These are phyloP conservation scores for Actinomortierella wolfii DNA, from an alignment of 371 early-diverging fungal genomes.

Conservation along the genomic window DNA sequence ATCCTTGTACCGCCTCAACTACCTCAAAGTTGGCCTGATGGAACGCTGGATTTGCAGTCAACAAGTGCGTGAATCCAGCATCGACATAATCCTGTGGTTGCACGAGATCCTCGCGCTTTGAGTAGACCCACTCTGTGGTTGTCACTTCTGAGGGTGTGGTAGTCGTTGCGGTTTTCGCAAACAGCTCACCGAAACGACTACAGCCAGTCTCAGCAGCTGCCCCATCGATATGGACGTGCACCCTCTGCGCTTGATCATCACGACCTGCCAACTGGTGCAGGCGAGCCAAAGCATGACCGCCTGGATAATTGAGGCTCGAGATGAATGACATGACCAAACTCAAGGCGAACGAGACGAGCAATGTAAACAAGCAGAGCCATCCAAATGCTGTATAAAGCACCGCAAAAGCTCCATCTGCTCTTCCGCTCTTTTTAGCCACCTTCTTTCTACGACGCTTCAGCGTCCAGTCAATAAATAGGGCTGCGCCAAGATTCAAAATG, in stretches of 20 bases:
- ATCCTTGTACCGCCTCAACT: slow-evolving; percentile 53
- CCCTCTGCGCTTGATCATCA: slow-evolving; percentile 16
- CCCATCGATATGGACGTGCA: slow-evolving; percentile 78
- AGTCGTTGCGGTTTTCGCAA: neutral
- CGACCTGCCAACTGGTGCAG: slow-evolving; percentile 60
- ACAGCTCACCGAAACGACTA: slow-evolving; percentile 73
- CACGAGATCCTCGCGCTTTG: slow-evolving; percentile 65
- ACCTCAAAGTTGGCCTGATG: slow-evolving; percentile 46
- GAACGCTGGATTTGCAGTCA: slow-evolving; percentile 58
- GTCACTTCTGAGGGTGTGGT: slow-evolving; percentile 52
- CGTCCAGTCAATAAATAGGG: slow-evolving; percentile 22
- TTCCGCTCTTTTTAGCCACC: neutral
- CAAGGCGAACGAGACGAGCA: slow-evolving; percentile 29
- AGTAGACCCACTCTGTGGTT: slow-evolving; percentile 78
- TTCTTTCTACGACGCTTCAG: neutral
- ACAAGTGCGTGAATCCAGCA: slow-evolving; percentile 62
- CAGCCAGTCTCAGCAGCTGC: slow-evolving; percentile 89
- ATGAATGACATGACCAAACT: slow-evolving; percentile 54
- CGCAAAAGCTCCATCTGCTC: neutral
- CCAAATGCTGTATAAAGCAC: neutral
- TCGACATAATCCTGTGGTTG: slow-evolving; percentile 54
- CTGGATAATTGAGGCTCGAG: slow-evolving; percentile 88
- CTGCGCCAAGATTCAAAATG: slow-evolving; percentile 79
- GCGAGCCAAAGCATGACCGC: slow-evolving; percentile 75
- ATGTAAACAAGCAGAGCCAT: neutral